Evolutionary conservation across 176 grass and related monocot genomes (phyloP).

Genomic region (Aegilops umbellulata): DNA sequence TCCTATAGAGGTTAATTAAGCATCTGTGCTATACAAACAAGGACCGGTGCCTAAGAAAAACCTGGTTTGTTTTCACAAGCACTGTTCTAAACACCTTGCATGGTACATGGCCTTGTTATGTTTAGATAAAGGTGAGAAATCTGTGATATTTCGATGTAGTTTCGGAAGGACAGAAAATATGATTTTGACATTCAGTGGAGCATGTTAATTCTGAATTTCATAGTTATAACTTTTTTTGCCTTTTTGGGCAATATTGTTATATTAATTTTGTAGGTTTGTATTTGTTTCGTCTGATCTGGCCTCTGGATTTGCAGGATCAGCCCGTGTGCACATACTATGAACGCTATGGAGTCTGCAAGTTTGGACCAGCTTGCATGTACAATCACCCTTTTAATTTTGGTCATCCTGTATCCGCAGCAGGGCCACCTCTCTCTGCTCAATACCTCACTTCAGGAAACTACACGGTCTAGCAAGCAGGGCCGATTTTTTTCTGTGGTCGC

Average conservation of each 20-base stretch:
- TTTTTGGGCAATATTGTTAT: neutral
- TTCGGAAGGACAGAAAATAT: no score
- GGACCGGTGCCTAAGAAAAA: neutral
- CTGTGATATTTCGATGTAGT: no score
- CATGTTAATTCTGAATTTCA: neutral
- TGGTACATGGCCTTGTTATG: no score
- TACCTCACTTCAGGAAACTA: constrained; percentile 38
- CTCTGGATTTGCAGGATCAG: constrained; percentile 51
- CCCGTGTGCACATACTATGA: constrained; percentile 75
- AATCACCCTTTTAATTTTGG: constrained; percentile 74
- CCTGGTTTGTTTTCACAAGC: neutral
- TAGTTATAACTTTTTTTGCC: neutral
- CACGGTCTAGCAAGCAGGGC: constrained; percentile 34
- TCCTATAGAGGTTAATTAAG: no score
- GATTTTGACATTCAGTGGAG: neutral
- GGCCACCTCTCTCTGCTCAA: constrained; percentile 40
- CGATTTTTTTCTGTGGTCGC: constrained; percentile 19
- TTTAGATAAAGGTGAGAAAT: no score
- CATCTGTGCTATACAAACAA: neutral
- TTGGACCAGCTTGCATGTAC: constrained; percentile 68
- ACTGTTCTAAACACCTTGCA: neutral
- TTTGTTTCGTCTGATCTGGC: neutral
- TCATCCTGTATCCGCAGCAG: constrained; percentile 38
- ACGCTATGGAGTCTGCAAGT: constrained; percentile 74
- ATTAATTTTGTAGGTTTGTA: neutral